Conservation (phyloP, 345 rosid genomes). For the Boechera divaricarpa region DNA sequence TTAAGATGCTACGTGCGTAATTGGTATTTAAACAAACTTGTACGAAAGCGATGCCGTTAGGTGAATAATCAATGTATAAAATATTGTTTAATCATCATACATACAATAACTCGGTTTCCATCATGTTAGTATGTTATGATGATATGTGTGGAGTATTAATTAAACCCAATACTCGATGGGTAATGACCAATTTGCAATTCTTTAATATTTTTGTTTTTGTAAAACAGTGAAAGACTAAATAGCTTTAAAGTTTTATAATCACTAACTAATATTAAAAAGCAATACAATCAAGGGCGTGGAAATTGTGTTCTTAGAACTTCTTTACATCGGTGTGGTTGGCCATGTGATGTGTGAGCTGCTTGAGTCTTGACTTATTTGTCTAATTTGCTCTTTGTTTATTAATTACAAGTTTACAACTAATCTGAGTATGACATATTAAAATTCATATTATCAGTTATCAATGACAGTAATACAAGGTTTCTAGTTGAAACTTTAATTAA, state of each 20-base stretch:
- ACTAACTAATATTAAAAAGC: no score
- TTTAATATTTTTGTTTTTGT: background rate
- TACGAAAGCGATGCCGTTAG: constrained; percentile 18
- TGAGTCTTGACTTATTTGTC: background rate
- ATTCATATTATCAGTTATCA: background rate
- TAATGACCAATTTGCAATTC: background rate
- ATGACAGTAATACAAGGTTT: background rate
- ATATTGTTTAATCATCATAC: constrained; percentile 19
- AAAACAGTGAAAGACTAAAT: background rate
- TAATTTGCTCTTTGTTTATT: constrained; percentile 4
- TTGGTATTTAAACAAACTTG: background rate
- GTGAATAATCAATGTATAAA: background rate
- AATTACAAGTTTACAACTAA: constrained; percentile 8
- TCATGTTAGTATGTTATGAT: background rate
- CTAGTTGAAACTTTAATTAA: background rate
- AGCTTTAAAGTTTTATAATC: background rate
- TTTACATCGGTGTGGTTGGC: constrained; percentile 6
- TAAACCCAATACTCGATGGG: background rate
- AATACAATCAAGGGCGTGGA: constrained; percentile 8
- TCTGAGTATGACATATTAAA: background rate
- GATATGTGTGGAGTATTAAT: background rate
- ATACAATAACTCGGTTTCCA: constrained; percentile 21
- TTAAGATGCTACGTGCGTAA: background rate
- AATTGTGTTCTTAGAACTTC: background rate
- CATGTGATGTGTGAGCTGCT: constrained; percentile 26